Evolutionary conservation across 805 yeast genomes (phyloP).

Genomic region (Kazachstania viticola): DNA sequence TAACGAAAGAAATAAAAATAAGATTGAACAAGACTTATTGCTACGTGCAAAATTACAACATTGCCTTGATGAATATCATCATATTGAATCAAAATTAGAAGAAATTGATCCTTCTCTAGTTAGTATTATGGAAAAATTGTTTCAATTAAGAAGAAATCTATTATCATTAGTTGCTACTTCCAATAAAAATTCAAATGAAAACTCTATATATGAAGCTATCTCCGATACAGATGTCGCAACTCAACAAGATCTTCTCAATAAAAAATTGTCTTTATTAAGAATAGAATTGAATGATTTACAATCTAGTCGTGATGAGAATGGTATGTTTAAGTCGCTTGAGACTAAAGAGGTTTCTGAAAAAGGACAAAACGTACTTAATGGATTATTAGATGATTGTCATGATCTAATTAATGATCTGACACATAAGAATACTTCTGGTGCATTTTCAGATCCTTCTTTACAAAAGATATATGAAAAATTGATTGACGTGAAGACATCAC

Average conservation of each 20-base stretch:
- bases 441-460: constrained; percentile 39
- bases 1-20: constrained; percentile 28
- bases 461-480: constrained; percentile 53
- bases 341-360: constrained; percentile 25
- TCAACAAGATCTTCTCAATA: constrained; percentile 13
- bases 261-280: constrained; percentile 26
- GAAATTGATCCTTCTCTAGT: constrained; percentile 40
- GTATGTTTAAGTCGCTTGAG: constrained; percentile 36
- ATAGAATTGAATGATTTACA: constrained; percentile 35
- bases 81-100: constrained; percentile 45
- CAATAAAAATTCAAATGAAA: constrained; percentile 9
- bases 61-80: constrained; percentile 46
- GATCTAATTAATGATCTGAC: constrained; percentile 59
- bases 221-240: constrained; percentile 9
- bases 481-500: constrained; percentile 51
- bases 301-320: constrained; percentile 41
- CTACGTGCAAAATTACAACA: constrained; percentile 54
- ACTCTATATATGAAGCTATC: constrained; percentile 1
- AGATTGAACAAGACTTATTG: constrained; percentile 47
- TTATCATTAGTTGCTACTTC: constrained; percentile 37
- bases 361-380: constrained; percentile 47
- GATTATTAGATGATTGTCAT: constrained; percentile 74
- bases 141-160: constrained; percentile 50
- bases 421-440: constrained; percentile 21
- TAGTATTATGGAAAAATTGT: constrained; percentile 45